A percentile compares a stretch with the other conserved stretches of the same genome.
These are phyloP conservation scores for Cordyceps fumosorosea DNA, from an alignment of 2,329 filamentous ascomycete species.

Conservation along the genomic window DNA sequence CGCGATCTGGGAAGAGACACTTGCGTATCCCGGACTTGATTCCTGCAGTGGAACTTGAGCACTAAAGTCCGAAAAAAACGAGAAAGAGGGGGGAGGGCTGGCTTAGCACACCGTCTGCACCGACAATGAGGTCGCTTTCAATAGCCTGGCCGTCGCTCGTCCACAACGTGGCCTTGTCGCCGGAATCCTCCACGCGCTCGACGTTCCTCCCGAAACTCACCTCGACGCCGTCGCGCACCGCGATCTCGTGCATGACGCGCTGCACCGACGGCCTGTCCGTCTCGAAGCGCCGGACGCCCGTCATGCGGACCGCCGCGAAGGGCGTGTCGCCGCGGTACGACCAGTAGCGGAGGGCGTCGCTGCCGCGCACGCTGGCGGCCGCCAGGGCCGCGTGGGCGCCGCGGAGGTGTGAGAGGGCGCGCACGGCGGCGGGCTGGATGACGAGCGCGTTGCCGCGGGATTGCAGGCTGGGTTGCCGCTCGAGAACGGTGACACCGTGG, in stretches of 20 bases:
- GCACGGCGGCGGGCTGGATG: slow-evolving; percentile 10
- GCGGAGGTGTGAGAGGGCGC: neutral
- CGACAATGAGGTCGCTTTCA: slow-evolving; percentile 1
- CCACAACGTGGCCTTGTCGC: neutral
- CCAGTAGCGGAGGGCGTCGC: slow-evolving; percentile 6
- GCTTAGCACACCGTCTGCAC: slow-evolving; percentile 2
- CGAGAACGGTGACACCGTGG: slow-evolving; percentile 8
- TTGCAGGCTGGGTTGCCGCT: neutral
- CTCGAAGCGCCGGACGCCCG: slow-evolving; percentile 13
- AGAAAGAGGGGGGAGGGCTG: too few relatives aligned
- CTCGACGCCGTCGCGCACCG: neutral
- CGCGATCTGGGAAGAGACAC: neutral
- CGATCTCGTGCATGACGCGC: slow-evolving; percentile 1
- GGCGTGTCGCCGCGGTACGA: slow-evolving; percentile 6
- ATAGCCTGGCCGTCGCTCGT: neutral
- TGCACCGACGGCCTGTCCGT: slow-evolving; percentile 11
- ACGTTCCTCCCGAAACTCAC: neutral
- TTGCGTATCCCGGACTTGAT: slow-evolving; percentile 7
- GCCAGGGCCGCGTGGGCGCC: slow-evolving; percentile 5
- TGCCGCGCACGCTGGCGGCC: slow-evolving; percentile 1
- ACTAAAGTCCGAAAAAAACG: too few relatives aligned
- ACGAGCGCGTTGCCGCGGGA: slow-evolving; percentile 7
- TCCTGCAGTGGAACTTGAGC: neutral
- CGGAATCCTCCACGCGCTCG: neutral
- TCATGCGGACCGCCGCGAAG: neutral